Conservation (phyloP, 148 eudicot species). For the Bassia scoparia region DNA sequence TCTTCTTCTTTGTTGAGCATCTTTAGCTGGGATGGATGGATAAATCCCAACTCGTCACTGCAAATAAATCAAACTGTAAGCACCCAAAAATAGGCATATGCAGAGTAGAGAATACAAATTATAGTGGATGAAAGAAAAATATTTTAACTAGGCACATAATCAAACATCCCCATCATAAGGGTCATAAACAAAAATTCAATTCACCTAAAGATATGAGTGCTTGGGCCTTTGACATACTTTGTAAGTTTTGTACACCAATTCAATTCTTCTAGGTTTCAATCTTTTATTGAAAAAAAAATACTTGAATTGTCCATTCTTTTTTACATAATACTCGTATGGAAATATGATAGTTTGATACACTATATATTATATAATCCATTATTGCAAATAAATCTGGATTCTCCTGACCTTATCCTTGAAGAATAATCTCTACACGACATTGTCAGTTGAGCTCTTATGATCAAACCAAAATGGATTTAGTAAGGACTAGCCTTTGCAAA, state of each 20-base stretch:
- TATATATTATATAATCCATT: too few species aligned
- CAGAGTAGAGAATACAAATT: background rate
- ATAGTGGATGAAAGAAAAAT: conserved; percentile 2
- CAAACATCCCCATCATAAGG: background rate
- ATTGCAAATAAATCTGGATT: too few species aligned
- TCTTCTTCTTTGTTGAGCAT: conserved; percentile 44
- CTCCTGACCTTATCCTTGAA: too few species aligned
- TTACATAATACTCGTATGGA: background rate
- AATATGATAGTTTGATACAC: too few species aligned
- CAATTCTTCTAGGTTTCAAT: background rate
- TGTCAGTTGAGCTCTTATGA: too few species aligned
- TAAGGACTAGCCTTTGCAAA: too few species aligned
- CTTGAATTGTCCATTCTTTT: background rate
- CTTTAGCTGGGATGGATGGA: conserved; percentile 76
- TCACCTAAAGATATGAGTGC: too few species aligned
- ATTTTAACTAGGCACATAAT: background rate
- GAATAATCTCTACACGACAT: too few species aligned
- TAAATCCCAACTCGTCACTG: conserved; percentile 86
- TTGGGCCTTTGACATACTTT: background rate
- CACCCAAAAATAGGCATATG: background rate
- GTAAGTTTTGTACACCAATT: background rate
- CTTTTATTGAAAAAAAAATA: background rate
- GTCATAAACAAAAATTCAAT: background rate
- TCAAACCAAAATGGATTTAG: too few species aligned
- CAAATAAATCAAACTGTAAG: conserved; percentile 19